Conservation (phyloP, 192 early-diverging fungal species). For the Tieghemiomyces parasiticus region DNA sequence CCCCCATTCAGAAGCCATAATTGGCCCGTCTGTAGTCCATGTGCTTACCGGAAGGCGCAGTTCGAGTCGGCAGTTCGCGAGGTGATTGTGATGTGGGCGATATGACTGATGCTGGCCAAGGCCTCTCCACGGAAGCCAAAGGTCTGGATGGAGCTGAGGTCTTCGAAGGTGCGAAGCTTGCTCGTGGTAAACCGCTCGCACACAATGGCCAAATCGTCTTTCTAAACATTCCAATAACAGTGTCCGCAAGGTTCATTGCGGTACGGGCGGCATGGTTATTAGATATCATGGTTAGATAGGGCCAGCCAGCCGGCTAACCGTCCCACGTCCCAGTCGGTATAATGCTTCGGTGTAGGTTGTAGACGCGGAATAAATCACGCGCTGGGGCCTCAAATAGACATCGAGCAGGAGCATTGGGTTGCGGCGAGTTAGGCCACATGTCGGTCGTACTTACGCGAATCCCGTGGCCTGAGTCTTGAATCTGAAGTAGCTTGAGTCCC, state of each 20-base stretch:
- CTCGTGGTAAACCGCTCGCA: slow-evolving; percentile 95
- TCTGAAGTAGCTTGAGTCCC: slow-evolving; percentile 85
- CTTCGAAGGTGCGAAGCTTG: slow-evolving; percentile 75
- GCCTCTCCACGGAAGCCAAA: slow-evolving; percentile 97
- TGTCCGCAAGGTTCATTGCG: background rate
- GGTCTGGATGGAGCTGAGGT: slow-evolving; percentile 69
- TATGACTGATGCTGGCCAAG: slow-evolving; percentile 88
- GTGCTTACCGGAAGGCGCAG: slow-evolving; percentile 46
- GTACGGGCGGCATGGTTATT: background rate
- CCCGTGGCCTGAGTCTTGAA: slow-evolving; percentile 90
- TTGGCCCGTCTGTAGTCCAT: too few species aligned
- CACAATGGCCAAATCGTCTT: slow-evolving; percentile 77
- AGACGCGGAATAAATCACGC: slow-evolving; percentile 12
- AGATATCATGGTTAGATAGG: background rate
- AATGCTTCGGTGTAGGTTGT: background rate
- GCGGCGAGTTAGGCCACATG: background rate
- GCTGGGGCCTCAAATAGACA: slow-evolving; percentile 12
- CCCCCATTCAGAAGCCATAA: too few species aligned
- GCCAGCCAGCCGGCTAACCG: background rate
- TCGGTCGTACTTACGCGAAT: slow-evolving; percentile 35
- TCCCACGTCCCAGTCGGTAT: background rate
- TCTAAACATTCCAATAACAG: slow-evolving; percentile 16
- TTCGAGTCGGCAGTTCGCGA: slow-evolving; percentile 60
- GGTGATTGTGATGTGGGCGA: slow-evolving; percentile 81
- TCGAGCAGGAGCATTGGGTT: background rate